phyloP scores from a whole-genome alignment of 108 stramenopile genomes.

The Poteriospumella lacustris region DNA sequence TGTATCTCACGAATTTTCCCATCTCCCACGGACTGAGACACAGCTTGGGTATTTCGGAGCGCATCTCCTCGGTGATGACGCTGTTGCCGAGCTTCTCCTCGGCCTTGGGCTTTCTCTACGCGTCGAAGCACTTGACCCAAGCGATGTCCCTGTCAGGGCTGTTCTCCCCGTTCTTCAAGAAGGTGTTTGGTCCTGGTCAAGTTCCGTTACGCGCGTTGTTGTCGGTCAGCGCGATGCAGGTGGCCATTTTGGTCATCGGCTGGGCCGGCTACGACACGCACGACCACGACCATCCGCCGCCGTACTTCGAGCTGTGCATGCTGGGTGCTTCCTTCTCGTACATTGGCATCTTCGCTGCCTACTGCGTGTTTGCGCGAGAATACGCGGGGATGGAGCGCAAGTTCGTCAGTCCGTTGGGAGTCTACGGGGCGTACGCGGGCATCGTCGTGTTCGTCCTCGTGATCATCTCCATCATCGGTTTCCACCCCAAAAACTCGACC shows the following conservation, averaged over 20 bases:
- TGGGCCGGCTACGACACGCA: not conserved
- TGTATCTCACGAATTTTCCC: too few species aligned
- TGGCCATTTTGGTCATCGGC: not conserved
- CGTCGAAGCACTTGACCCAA: not conserved
- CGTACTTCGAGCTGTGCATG: not conserved
- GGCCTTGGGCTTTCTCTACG: not conserved
- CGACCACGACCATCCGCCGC: too few species aligned
- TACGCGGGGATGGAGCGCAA: not conserved
- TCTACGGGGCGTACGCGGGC: not conserved
- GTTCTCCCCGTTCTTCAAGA: not conserved
- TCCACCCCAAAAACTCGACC: not conserved
- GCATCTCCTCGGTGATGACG: not conserved
- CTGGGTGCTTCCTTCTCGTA: not conserved
- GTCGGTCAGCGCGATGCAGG: not conserved
- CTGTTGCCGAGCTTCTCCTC: not conserved
- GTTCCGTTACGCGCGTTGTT: not conserved
- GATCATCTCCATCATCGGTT: not conserved
- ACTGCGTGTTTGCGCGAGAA: not conserved
- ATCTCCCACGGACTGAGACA: too few species aligned
- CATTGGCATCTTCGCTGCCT: not conserved
- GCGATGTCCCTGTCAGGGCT: not conserved
- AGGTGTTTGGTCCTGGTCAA: not conserved
- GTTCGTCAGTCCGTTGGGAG: conserved; percentile 3
- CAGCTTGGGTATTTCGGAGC: too few species aligned
- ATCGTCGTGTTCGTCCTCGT: not conserved